Evolutionary conservation across 768 basidiomycete species (phyloP).

Genomic region (Boletales sp.): DNA sequence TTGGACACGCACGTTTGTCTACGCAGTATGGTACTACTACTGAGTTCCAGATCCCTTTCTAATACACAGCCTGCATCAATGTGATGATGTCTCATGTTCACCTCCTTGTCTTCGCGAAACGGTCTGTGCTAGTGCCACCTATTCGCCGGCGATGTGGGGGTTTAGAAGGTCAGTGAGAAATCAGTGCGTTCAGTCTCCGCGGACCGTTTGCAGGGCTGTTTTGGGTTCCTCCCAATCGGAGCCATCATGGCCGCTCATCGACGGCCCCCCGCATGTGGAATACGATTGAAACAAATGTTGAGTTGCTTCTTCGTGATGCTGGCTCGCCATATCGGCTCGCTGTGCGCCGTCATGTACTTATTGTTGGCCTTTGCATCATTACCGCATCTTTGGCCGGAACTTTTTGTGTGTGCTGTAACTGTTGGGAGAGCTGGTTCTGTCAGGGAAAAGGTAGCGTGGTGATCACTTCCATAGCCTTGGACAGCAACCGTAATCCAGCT

Average conservation of each 20-base stretch:
- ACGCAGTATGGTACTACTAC: no score
- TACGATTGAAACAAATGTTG: conserved; percentile 13
- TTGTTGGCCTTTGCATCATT: conserved; percentile 14
- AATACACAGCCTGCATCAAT: no score
- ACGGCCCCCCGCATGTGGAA: conserved; percentile 20
- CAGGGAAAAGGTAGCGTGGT: conserved; percentile 20
- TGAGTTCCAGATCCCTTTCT: no score
- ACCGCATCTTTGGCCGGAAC: conserved; percentile 17
- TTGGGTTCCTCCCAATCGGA: conserved; percentile 9
- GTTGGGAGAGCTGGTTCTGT: background rate
- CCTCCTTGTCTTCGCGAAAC: conserved; percentile 10
- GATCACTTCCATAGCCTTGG: background rate
- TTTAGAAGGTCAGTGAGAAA: conserved; percentile 5
- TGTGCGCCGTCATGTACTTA: conserved; percentile 14
- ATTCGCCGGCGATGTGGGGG: conserved; percentile 7
- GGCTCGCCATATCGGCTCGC: conserved; percentile 4
- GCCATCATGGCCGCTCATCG: conserved; percentile 16
- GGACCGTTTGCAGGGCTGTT: conserved; percentile 20
- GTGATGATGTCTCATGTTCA: background rate
- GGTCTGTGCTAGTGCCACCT: conserved; percentile 2
- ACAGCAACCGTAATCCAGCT: no score
- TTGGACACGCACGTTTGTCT: conserved; percentile 3
- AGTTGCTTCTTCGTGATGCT: conserved; percentile 13
- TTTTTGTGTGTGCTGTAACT: conserved; percentile 19
- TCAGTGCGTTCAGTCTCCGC: conserved; percentile 16